These are phyloP conservation scores for Centella asiatica DNA, from an alignment of 129 eudicot genomes.

Conservation along the genomic window DNA sequence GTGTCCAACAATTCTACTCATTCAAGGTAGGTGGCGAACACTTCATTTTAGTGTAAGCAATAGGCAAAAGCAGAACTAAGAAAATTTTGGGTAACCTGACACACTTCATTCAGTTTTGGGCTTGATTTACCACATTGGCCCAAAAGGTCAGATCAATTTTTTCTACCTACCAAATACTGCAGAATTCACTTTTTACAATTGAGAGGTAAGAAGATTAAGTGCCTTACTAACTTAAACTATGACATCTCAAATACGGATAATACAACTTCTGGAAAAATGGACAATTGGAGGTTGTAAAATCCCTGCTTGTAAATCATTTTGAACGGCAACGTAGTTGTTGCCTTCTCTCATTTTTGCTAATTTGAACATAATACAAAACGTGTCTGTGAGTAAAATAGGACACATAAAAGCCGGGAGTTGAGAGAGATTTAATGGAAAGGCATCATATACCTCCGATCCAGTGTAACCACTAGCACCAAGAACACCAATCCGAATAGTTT, in stretches of 20 bases:
- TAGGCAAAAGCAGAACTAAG: too few relatives aligned
- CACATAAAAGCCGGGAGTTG: neutral
- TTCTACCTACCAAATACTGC: neutral
- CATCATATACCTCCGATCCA: conserved; percentile 71
- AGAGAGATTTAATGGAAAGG: neutral
- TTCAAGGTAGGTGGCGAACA: too few relatives aligned
- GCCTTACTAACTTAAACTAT: neutral
- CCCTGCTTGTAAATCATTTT: neutral
- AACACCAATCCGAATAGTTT: conserved; percentile 70
- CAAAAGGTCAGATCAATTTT: neutral
- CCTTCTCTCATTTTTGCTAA: neutral
- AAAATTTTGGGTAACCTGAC: too few relatives aligned
- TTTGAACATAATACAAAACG: too few relatives aligned
- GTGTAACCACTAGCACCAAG: conserved; percentile 99
- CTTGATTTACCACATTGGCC: neutral
- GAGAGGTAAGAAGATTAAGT: too few relatives aligned
- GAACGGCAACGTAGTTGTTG: neutral
- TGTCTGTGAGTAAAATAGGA: too few relatives aligned
- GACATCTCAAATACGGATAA: neutral
- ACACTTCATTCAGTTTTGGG: too few relatives aligned
- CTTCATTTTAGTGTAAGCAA: too few relatives aligned
- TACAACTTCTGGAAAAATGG: neutral
- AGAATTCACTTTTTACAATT: too few relatives aligned
- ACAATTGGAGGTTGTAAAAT: neutral
- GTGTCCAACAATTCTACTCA: too few relatives aligned